Conservation (phyloP, 306 rosid genomes). For the Chamaecrista fasciculata region DNA sequence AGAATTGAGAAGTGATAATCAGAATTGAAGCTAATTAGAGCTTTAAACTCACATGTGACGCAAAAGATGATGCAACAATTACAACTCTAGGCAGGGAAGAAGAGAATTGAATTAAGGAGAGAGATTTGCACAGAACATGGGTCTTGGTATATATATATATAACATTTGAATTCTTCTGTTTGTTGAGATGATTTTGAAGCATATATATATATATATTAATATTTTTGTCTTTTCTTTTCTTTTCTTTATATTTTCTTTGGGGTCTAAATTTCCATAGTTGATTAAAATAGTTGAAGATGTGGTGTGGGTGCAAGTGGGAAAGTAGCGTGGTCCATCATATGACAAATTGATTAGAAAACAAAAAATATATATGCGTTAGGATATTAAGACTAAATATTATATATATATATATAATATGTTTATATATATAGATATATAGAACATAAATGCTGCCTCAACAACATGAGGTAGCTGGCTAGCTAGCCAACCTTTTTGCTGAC, state of each 20-base stretch:
- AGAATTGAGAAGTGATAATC: too few species aligned
- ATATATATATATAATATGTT: too few species aligned
- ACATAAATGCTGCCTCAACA: too few species aligned
- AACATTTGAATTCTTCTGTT: conserved; percentile 41
- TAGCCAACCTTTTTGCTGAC: conserved; percentile 16
- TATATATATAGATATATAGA: too few species aligned
- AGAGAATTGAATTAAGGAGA: not conserved
- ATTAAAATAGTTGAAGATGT: conserved; percentile 6
- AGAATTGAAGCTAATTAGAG: not conserved
- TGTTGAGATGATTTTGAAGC: conserved; percentile 33
- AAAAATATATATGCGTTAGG: too few species aligned
- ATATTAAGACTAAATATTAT: too few species aligned
- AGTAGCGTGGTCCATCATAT: conserved; percentile 46
- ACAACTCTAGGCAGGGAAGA: too few species aligned
- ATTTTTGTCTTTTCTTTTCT: not conserved
- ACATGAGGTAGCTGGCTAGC: not conserved
- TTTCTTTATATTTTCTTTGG: too few species aligned
- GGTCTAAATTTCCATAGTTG: conserved; percentile 19
- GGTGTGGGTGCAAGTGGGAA: conserved; percentile 47
- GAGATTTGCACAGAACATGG: conserved; percentile 42
- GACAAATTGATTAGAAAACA: conserved; percentile 24
- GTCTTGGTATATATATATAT: conserved; percentile 34
- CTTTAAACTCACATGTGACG: conserved; percentile 36
- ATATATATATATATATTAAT: not conserved
- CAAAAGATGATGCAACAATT: conserved; percentile 31